Evolutionary conservation across 257 asterid species (phyloP).

Genomic region (Ocimum tenuiflorum): DNA sequence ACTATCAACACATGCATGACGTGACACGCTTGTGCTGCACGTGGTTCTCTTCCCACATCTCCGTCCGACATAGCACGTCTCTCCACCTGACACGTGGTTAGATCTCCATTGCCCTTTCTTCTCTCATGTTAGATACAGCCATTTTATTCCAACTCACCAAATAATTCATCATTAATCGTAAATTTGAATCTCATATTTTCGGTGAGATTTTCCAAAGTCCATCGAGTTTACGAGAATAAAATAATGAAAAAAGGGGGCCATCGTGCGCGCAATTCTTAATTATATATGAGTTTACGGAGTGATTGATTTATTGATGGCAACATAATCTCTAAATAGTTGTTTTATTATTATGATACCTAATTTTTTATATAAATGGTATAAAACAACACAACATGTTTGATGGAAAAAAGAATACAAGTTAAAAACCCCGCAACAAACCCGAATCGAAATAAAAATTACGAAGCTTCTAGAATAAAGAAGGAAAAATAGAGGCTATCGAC

Average conservation of each 20-base stretch:
- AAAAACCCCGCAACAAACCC: no score
- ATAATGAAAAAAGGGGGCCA: not conserved
- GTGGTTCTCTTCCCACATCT: constrained; percentile 8
- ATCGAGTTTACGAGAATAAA: no score
- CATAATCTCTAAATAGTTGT: constrained; percentile 2
- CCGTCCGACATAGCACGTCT: not conserved
- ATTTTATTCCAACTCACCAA: no score
- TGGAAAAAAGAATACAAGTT: not conserved
- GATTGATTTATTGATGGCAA: constrained; percentile 3
- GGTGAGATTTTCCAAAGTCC: no score
- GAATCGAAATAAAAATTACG: no score
- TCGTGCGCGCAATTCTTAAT: not conserved
- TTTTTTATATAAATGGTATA: not conserved
- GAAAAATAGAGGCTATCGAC: no score
- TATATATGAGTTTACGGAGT: constrained; percentile 1
- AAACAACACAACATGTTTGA: not conserved
- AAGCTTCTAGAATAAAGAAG: no score
- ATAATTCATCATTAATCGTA: no score
- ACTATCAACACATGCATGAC: not conserved
- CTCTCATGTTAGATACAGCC: no score
- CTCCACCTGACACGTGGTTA: constrained; percentile 1
- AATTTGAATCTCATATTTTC: no score
- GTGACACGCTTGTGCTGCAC: constrained; percentile 4
- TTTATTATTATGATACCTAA: not conserved
- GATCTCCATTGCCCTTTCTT: not conserved